Evolutionary conservation across 768 basidiomycete species (phyloP), one percentile per base, ranked within the genome.

Genomic region (Rubroboletus satanas): DNA sequence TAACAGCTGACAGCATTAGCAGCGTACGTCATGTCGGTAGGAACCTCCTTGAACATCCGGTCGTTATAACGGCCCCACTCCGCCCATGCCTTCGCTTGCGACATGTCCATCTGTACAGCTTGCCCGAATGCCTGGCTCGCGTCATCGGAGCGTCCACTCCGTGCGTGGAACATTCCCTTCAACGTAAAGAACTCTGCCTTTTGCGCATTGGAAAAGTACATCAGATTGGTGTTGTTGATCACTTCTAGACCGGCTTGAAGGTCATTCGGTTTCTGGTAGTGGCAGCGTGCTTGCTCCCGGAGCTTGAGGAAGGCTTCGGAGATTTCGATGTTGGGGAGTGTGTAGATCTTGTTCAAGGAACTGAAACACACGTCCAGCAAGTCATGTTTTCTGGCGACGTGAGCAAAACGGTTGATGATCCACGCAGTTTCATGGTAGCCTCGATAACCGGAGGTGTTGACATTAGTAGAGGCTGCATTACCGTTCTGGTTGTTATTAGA

Each of bases 391-490:
- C 97, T 82, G 21, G 97, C 97, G 51, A 98, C 94, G 73, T 99
- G 96, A 9, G 97, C 97, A 66, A 99, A 98, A 15, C 97, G 88
- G 69, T 99, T 99, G 76, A 98, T 98, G 67, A 97, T 98, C 97
- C 97, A 99, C 7, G 97, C 97, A 0, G 94, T 98, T 75, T 99
- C 97, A 67, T 99, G 97, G 70, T 92, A 98, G 8, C 97, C 97
- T 48, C 97, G 83, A 68, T 93, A 98, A 7, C 94, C 96, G 65
- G 85, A 90, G 1, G 92, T 94, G 53, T 85, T 90, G 39, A 85
- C 75, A 55, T 80, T 88, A 36, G 75, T 79, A 23, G 81, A 73
- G 17, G 81, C 68, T 12, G 79, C 73, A 42, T 76, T 78, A 39
- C 76, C 75, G 26, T 73, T 73, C 61, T 83, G 83, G 55, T 78